A percentile compares a stretch with the other conserved stretches of the same genome.
Conservation (phyloP, 495 filamentous ascomycete genomes). For the Podospora tetraspora region DNA sequence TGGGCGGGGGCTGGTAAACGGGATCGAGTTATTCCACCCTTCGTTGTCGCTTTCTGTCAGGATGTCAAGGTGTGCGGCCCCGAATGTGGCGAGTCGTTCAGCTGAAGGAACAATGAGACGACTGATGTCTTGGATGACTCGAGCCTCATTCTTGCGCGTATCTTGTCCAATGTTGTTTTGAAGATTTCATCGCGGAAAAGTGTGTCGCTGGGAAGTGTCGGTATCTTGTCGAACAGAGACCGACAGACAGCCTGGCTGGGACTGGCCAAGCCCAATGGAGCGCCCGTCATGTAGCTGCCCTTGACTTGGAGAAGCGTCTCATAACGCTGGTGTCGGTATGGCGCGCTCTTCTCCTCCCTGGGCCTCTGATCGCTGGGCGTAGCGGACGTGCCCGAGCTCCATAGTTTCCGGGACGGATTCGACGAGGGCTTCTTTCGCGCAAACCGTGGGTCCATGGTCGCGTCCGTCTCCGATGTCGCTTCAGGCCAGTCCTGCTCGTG, state of each 20-base stretch:
- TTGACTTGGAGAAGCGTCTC: neutral
- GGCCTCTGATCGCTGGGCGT: constrained; percentile 39
- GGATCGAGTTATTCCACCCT: constrained; percentile 36
- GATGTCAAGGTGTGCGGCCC: constrained; percentile 25
- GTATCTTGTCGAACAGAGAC: constrained; percentile 29
- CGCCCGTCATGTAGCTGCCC: neutral
- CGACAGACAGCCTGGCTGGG: constrained; percentile 27
- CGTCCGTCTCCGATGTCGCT: neutral
- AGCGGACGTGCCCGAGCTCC: constrained; percentile 30
- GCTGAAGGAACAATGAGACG: constrained; percentile 37
- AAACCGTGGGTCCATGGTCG: constrained; percentile 22
- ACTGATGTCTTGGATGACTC: constrained; percentile 36
- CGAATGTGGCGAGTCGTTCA: constrained; percentile 26
- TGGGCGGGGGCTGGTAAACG: constrained; percentile 30
- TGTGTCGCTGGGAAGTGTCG: constrained; percentile 29
- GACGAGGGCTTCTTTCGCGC: constrained; percentile 27
- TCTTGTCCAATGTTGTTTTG: constrained; percentile 28
- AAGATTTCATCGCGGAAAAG: constrained; percentile 39
- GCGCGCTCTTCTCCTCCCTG: constrained; percentile 24
- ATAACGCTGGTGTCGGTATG: neutral
- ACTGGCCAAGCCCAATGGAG: too few relatives aligned
- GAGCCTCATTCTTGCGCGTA: constrained; percentile 37
- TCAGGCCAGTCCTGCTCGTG: neutral
- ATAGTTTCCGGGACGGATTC: constrained; percentile 28
- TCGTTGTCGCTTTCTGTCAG: constrained; percentile 39